Conservation (phyloP, 495 filamentous ascomycete species). For the Elasticomyces elasticus region DNA sequence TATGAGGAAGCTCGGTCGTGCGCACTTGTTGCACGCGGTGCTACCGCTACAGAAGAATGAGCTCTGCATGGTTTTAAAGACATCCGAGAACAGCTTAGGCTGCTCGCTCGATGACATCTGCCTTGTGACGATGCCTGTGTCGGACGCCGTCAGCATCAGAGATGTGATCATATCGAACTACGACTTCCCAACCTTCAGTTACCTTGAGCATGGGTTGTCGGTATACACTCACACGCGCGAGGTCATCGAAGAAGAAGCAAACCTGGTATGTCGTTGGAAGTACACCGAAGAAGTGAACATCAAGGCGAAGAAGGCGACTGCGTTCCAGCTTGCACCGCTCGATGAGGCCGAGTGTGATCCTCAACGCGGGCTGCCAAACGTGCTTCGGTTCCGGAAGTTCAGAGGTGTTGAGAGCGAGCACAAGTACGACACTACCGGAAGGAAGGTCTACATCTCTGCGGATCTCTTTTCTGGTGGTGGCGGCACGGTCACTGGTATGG, state of each 20-base stretch:
- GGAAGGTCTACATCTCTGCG: constrained; percentile 14
- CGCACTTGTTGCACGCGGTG: background rate
- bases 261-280: constrained; percentile 23
- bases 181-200: constrained; percentile 33
- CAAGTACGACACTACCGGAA: background rate
- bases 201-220: constrained; percentile 13
- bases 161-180: constrained; percentile 45
- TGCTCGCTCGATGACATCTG: constrained; percentile 31
- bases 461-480: constrained; percentile 73
- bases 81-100: constrained; percentile 24
- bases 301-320: background rate
- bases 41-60: constrained; percentile 38
- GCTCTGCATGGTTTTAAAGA: constrained; percentile 39
- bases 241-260: constrained; percentile 11
- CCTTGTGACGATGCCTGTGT: constrained; percentile 35
- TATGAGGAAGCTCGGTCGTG: background rate
- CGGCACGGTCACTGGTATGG: constrained; percentile 61
- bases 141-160: constrained; percentile 31
- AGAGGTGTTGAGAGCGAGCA: background rate
- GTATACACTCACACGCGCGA: constrained; percentile 25
- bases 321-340: background rate
- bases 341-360: background rate
- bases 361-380: background rate
- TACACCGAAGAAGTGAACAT: constrained; percentile 12
- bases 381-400: background rate